Base-by-base conservation (phyloP, 352 stramenopile genomes). In the Globisporangium spiculum region DNA sequence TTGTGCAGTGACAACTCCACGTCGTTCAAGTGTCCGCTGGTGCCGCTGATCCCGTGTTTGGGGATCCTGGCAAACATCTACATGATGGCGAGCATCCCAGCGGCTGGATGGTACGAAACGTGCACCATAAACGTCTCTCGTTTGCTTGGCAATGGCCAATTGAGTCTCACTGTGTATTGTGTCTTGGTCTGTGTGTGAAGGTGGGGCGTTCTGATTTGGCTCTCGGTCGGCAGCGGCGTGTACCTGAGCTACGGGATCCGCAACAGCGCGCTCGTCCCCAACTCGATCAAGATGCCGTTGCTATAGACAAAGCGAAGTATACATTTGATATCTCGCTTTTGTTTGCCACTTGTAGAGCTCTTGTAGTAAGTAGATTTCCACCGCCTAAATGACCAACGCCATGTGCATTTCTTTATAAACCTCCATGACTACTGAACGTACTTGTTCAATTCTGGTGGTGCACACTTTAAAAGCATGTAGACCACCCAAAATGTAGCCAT, bases 201-300 rank as follows among this genome's bases (percentile, higher is more conserved):
- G 87, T 68, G 88, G n/a, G 83, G 89, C 14, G 83, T 96, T 27
- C 56, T 77, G 8, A 85, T 91, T 10, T 96, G 89, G 89, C 72
- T 93, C 24, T 68, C 66, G 30, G 41, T 85, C 20, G 89, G 89
- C 1, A 63, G 93, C 16, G 41, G 83, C 6, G 65, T 95, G 46
- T 96, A 96, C 63, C 54, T 95, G 61, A 77, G 75, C 60, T 96
- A 94, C 55, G 87, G 87, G 63, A 89, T 95, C 22, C 85, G 77
- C 63, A 79, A 96, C 71, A 94, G 84, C 62, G 64, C 77, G n/a
- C 70, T 95, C 38, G 72, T 61, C 34, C 69, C 82, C 30, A 32
- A 67, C 53, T 32, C 63, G 44, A 55, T 64, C 20, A 65, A 67
- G 36, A 57, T 71, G 36, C 64, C 68, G 26, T 63, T 73, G 30